Base-by-base conservation (phyloP, 371 early-diverging fungal genomes). In the Mucor saturninus region DNA sequence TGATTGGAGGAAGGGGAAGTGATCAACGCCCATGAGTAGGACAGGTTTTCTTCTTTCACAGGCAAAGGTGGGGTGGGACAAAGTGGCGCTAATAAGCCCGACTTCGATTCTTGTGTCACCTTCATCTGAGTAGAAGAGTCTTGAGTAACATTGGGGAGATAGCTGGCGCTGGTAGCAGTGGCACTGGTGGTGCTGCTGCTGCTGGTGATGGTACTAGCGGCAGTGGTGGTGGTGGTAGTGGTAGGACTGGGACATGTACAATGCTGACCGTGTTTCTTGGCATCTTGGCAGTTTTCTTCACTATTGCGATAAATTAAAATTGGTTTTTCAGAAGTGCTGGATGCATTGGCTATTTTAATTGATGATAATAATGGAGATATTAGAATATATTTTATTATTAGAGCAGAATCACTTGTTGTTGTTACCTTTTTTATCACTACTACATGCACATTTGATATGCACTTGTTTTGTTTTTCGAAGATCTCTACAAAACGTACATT, bases 401-500 rank as follows among this genome's bases (percentile, higher is more conserved):
- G 21, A 46, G 4, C 6, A 42, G 11, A 42, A 42, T 13, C 6
- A 38, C 2, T 38, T 38, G 11, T 38, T 38, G 21, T 38, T 38
- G 11, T 67, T 78, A 56, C 65, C 61, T 61, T 64, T 62, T 69
- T 72, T 71, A 58, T 86, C 84, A 30, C 43, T 13, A 51, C 74
- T 74, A 67, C 92, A 92, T 38, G 80, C 79, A 62, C 93, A 92
- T 70, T 89, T 89, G n/a, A 86, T 84, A 71, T 89, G 91, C 28
- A 89, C 81, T 68, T 91, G 90, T 60, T 88, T 85, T 32, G 87
- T 86, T 70, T 86, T 89, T 42, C 93, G 83, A 58, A 90, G 80
- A 68, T 90, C 87, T 62, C 89, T 83, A 73, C 93, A 93, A 70
- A 81, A 85, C 21, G 80, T 66, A 70, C 93, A 93, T 70, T 93